Evolutionary conservation across 2,329 filamentous ascomycete species (phyloP), one percentile per base, ranked within the genome.

Genomic region (Macrophomina pseudophaseolina): DNA sequence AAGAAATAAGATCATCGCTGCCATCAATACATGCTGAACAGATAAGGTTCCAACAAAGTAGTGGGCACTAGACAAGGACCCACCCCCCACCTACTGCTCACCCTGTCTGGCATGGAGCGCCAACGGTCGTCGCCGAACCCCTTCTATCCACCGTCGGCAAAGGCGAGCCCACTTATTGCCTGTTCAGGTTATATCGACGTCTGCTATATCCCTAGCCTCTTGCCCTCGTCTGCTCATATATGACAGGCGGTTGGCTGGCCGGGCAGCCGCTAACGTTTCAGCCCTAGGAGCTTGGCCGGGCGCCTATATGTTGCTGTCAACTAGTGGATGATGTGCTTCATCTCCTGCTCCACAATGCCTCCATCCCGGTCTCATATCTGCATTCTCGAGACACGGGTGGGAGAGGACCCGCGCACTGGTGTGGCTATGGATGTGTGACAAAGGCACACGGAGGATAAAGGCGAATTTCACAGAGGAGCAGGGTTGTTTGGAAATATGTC

Each of bases 301-400:
- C 58, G 44, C 30, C 44, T 49, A 38, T 35, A 28, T 46, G 5
- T 7, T 11, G 16, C 33, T 35, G 38, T 28, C 9, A 35, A 44
- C 12, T 8, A 23, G 23, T 3, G 23, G 23, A 23, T 23, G 23
- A 12, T 4, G 7, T 62, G 58, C 58, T 38, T 49, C 58, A 62
- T 16, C n/a, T 35, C 32, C 16, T 62, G 58, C 58, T 49, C 58
- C 58, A 62, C 58, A 62, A 62, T 62, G 58, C 58, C 42, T 38
- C 23, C 58, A 14, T n/a, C 44, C 58, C 11, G 44, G 58, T 62
- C 58, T 62, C 58, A 62, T 5, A 49, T 38, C n/a, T 62, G 58
- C 44, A 62, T 14, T 18, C 44, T 4, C 44, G 58, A 48, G 46
- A 62, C 58, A 35, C 58, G 58, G 44, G 49, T 62, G 42, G 58